phyloP scores from a whole-genome alignment of 2,329 filamentous ascomycete species.

The Ophiostoma himal-ulmi region DNA sequence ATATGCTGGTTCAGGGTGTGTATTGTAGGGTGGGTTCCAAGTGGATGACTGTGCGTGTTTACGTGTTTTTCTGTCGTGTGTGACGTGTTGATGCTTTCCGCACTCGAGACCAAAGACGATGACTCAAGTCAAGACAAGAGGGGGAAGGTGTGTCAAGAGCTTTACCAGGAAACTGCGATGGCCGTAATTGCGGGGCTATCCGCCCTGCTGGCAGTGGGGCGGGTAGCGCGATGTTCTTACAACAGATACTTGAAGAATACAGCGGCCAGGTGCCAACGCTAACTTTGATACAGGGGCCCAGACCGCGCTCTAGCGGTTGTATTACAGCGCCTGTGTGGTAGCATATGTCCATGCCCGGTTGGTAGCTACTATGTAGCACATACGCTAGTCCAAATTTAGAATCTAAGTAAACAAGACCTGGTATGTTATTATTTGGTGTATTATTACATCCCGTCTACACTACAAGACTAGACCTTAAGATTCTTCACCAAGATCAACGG shows the following conservation, averaged over 20 bases:
- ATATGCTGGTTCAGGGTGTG: not conserved
- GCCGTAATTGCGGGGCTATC: constrained; percentile 19
- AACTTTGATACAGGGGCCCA: constrained; percentile 11
- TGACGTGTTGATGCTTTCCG: constrained; percentile 18
- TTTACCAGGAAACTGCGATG: constrained; percentile 15
- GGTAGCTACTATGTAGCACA: not conserved
- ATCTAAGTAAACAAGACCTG: constrained; percentile 29
- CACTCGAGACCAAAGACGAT: constrained; percentile 6
- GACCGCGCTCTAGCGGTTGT: not conserved
- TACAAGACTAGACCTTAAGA: not conserved
- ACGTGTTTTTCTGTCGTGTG: not conserved
- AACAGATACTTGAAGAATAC: not conserved
- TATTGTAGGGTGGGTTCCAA: not conserved
- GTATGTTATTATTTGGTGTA: not conserved
- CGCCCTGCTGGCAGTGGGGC: constrained; percentile 11
- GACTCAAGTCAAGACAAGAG: constrained; percentile 15
- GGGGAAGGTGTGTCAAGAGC: not conserved
- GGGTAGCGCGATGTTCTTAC: not conserved
- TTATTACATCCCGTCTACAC: not conserved
- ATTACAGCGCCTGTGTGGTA: not conserved
- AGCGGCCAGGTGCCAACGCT: constrained; percentile 16
- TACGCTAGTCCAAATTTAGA: constrained; percentile 27
- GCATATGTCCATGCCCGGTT: not conserved
- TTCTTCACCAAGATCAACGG: constrained; percentile 3
- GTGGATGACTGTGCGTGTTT: not conserved